These are phyloP conservation scores for Pseudovirgaria hyperparasitica DNA, from an alignment of 2,329 filamentous ascomycete species.

Conservation along the genomic window DNA sequence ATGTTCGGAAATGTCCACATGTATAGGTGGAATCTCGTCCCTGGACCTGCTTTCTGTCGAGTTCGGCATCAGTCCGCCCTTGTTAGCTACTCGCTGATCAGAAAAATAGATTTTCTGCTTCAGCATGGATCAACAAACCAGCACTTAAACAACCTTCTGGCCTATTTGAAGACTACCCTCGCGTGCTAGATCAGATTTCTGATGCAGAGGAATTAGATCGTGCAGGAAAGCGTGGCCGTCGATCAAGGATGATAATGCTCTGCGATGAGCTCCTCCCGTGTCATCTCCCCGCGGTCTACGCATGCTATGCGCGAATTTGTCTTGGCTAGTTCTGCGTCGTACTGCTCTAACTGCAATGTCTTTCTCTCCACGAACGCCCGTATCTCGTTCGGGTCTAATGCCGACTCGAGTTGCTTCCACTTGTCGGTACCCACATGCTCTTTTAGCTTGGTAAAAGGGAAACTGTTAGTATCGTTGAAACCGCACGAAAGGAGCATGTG, in stretches of 20 bases:
- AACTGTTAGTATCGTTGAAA: constrained; percentile 18
- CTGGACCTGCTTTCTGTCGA: constrained; percentile 7
- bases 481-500: constrained; percentile 21
- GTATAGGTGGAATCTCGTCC: constrained; percentile 4
- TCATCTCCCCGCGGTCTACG: too few species aligned
- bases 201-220: too few species aligned
- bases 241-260: too few species aligned
- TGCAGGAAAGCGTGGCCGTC: too few species aligned
- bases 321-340: constrained; percentile 3
- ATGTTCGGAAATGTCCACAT: constrained; percentile 5
- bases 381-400: constrained; percentile 7
- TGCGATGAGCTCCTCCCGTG: too few species aligned
- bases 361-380: constrained; percentile 1
- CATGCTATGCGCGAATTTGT: constrained; percentile 1
- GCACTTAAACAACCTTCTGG: constrained; percentile 5
- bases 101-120: constrained; percentile 7
- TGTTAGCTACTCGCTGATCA: constrained; percentile 5
- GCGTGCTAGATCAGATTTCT: constrained; percentile 6
- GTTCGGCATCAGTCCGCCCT: constrained; percentile 5
- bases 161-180: constrained; percentile 6
- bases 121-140: constrained; percentile 7
- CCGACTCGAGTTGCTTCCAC: constrained; percentile 11
- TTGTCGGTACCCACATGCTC: constrained; percentile 5
- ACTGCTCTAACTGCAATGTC: constrained; percentile 4
- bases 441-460: constrained; percentile 17